Evolutionary conservation across 192 early-diverging fungal species (phyloP), one percentile per base, ranked within the genome.

Genomic region (Mortierella claussenii): DNA sequence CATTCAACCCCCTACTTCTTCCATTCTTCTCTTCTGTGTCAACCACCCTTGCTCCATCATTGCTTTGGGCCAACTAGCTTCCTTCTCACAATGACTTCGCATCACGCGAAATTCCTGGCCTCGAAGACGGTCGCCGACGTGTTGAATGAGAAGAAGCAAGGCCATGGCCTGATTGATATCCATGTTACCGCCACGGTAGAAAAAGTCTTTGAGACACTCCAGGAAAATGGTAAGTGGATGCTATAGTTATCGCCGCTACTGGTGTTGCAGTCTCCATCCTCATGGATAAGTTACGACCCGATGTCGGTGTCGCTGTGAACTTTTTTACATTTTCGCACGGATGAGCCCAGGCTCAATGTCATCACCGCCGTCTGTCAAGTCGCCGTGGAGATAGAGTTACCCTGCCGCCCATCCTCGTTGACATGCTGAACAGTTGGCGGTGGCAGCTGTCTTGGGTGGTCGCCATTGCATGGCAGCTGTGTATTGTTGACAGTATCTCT

Each of bases 171-270:
- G 20, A 74, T 85, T 30, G 85, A 88, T 67, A 78, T 88, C 33
- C 79, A 81, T 26, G 60, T 80, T 28, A 81, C 53, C 2, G 78
- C 81, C 23, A 86, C 85, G 2, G 67, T 88, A 9, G 87, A 88
- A 66, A 69, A 83, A 27, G 85, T 82, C 21, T 86, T 88, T 81
- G 79, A 88, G 55, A 64, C 84, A 13, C 70, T 88, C 7, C 60
- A 81, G 11, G 66, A 78, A 13, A 74, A 84, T 27, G 81, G 73
- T 49, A 76, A 60, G 55, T 53, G 1, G 42, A 55, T n/a, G n/a
- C n/a, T n/a, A n/a, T n/a, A n/a, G n/a, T n/a, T n/a, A n/a, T n/a
- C n/a, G n/a, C n/a, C n/a, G n/a, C n/a, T n/a, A n/a, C n/a, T n/a
- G n/a, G n/a, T n/a, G n/a, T n/a, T n/a, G n/a, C n/a, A n/a, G n/a